Conservation (phyloP, 73 alveolate genomes). For the Paramecium caudatum region DNA sequence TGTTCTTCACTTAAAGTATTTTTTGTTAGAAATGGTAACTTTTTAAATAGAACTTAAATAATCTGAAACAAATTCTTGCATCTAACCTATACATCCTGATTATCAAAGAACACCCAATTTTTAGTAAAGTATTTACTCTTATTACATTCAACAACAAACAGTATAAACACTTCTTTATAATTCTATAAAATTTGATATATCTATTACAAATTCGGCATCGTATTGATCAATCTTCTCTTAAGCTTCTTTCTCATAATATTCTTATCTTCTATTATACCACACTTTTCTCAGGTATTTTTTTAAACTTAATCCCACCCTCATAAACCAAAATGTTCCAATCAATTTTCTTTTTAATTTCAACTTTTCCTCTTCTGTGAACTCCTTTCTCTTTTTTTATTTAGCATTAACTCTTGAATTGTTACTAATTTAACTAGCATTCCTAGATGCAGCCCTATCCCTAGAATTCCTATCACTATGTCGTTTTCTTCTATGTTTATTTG, state of each 20-base stretch:
- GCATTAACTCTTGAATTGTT: not conserved
- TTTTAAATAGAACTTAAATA: not conserved
- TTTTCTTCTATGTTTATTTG: not conserved
- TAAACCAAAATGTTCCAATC: conserved; percentile 10
- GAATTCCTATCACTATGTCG: not conserved
- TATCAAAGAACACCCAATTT: conserved; percentile 15
- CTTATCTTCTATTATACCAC: conserved; percentile 18
- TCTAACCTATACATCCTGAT: not conserved
- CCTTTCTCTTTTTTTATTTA: not conserved
- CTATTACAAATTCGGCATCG: conserved; percentile 48
- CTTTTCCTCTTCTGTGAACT: not conserved
- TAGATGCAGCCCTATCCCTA: not conserved
- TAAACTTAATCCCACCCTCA: not conserved
- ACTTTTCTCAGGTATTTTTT: conserved; percentile 35
- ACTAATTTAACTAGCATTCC: not conserved
- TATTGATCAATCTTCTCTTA: conserved; percentile 7
- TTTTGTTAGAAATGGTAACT: conserved; percentile 10
- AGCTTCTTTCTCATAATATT: conserved; percentile 23
- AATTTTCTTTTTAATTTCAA: not conserved
- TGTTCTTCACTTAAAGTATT: conserved; percentile 18
- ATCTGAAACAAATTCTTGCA: not conserved
- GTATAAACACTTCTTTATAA: conserved; percentile 17
- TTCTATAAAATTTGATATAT: conserved; percentile 37
- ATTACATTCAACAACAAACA: conserved; percentile 46
- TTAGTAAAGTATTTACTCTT: conserved; percentile 13